phyloP scores from a whole-genome alignment of 495 filamentous ascomycete species.

The Pyrenula massariospora region DNA sequence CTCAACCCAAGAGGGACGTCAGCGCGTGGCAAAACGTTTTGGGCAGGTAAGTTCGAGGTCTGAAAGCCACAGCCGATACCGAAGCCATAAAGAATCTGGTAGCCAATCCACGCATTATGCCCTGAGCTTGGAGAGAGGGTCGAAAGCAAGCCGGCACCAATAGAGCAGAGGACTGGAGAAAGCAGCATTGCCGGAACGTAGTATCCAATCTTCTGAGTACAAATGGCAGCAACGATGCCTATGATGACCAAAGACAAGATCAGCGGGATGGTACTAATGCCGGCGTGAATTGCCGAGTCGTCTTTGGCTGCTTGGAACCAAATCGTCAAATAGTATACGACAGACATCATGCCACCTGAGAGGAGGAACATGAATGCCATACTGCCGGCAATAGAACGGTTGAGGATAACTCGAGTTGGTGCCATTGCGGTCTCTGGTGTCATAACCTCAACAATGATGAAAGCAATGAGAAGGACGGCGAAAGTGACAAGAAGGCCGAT shows the following conservation, averaged over 20 bases:
- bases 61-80: constrained; percentile 25
- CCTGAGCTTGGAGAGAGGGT: constrained; percentile 12
- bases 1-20: constrained; percentile 26
- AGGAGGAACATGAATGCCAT: no score
- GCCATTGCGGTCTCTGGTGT: constrained; percentile 18
- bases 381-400: constrained; percentile 11
- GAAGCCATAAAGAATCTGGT: constrained; percentile 24
- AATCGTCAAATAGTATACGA: constrained; percentile 19
- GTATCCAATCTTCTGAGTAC: constrained; percentile 19
- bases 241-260: constrained; percentile 15
- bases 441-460: constrained; percentile 14
- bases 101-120: constrained; percentile 18
- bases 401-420: constrained; percentile 19
- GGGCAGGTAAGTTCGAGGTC: constrained; percentile 20
- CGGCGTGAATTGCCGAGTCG: constrained; percentile 15
- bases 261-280: constrained; percentile 19
- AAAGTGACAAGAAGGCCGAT: constrained; percentile 25
- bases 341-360: constrained; percentile 6
- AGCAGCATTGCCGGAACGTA: constrained; percentile 26
- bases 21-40: constrained; percentile 19
- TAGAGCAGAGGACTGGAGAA: constrained; percentile 12
- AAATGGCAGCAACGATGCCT: constrained; percentile 9
- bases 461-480: constrained; percentile 14
- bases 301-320: constrained; percentile 26
- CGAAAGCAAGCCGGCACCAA: constrained; percentile 24